Evolutionary conservation across 2,329 filamentous ascomycete species (phyloP), one percentile per base, ranked within the genome.

Genomic region (Hypoxylon sp.): DNA sequence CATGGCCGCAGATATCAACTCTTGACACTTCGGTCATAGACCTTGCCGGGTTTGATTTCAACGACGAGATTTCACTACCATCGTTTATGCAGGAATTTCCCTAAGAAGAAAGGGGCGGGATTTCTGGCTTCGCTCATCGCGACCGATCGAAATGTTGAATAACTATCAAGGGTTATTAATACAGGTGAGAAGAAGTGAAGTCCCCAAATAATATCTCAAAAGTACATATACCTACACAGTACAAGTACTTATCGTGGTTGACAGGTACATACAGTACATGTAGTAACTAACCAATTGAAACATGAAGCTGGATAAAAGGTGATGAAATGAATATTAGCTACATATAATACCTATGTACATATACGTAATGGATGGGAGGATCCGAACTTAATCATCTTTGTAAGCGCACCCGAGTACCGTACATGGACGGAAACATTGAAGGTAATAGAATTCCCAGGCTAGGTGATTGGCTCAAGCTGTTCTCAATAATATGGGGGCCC

Each of bases 391-490:
- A 22, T 22, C 19, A 22, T 44, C 39, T 44, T 4, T 44, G 39
- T 22, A 44, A 44, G 39, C 39, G 17, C 17, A 10, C 8, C 17
- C 3, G 2, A 9, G 39, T 22, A 44, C 6, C 22, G 10, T 26
- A 33, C 5, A 26, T 29, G 42, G 17, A 44, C 22, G 9, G 19
- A 22, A 19, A 22, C 3, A 19, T 24, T 13, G 19, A 22, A 22
- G 19, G 19, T 22, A 22, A 22, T 22, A 22, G 19, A 24, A 13
- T 50, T 63, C 11, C 22, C 31, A 5, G 57, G 50, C 26, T 24
- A 48, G 13, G n/a, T 53, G 60, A 64, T 68, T 64, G 65, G 60
- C 11, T 10, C 2, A 53, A 67, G 55, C 46, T 57, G 33, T 47
- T 51, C 31, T 47, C 13, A 11, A n/a, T 48, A 50, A 29, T 57